Evolutionary conservation across 495 filamentous ascomycete species (phyloP).

Genomic region (Zalerion maritima): DNA sequence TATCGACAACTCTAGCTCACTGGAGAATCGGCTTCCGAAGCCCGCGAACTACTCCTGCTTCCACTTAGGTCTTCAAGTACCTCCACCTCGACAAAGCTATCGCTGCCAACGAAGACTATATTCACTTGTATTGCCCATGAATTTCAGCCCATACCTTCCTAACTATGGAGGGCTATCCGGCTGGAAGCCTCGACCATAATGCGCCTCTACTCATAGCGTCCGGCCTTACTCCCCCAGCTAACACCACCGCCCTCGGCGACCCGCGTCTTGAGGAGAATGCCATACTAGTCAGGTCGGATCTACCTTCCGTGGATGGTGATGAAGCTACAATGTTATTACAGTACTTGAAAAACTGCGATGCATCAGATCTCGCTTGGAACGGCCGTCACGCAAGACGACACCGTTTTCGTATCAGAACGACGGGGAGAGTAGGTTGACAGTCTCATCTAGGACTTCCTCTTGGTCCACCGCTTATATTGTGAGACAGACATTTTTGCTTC

Average conservation of each 20-base stretch:
- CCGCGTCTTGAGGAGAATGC: conserved; percentile 44
- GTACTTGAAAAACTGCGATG: conserved; percentile 54
- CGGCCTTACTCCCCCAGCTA: conserved; percentile 39
- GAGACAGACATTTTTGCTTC: conserved; percentile 32
- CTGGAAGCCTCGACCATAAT: conserved; percentile 67
- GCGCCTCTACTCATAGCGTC: conserved; percentile 67
- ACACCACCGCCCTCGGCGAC: conserved; percentile 20
- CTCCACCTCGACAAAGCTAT: no score
- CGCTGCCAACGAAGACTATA: no score
- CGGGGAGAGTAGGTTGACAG: conserved; percentile 58
- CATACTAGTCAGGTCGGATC: conserved; percentile 47
- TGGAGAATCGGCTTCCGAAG: no score
- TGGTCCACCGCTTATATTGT: neutral
- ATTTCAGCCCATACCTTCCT: conserved; percentile 9
- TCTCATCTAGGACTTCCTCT: neutral
- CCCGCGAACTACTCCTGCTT: no score
- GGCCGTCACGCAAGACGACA: conserved; percentile 28
- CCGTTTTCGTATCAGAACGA: conserved; percentile 49
- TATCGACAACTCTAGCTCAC: no score
- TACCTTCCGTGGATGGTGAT: conserved; percentile 47
- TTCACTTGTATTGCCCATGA: no score
- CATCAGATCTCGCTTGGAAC: conserved; percentile 45
- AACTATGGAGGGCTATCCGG: conserved; percentile 75
- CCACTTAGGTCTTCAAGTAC: no score
- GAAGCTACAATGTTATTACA: conserved; percentile 51